Conservation (phyloP, 148 eudicot genomes). For the Nepenthes mirabilis region DNA sequence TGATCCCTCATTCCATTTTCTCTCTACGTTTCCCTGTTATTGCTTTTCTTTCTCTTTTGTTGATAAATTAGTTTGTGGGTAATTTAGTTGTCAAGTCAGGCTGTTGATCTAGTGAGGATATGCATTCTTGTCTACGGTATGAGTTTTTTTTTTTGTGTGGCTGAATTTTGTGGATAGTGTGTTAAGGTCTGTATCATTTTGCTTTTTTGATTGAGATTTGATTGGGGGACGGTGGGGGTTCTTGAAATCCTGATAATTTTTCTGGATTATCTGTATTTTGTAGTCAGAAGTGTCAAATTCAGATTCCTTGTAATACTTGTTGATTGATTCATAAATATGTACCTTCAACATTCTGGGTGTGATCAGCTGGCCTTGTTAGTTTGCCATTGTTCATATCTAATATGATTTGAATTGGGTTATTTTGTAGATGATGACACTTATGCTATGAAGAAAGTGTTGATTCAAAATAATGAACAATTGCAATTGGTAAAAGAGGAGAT, state of each 20-base stretch:
- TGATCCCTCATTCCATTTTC: neutral
- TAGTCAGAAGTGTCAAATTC: neutral
- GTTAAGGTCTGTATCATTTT: neutral
- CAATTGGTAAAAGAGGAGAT: conserved; percentile 95
- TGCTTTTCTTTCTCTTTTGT: neutral
- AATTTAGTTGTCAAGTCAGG: conserved; percentile 2
- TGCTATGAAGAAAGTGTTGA: conserved; percentile 97
- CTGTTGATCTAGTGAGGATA: neutral
- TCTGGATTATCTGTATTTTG: neutral
- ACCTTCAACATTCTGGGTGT: neutral
- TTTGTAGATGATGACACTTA: conserved; percentile 90
- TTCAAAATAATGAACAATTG: conserved; percentile 84
- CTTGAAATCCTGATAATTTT: neutral
- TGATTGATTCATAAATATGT: neutral
- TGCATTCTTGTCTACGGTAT: neutral
- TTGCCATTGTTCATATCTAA: neutral
- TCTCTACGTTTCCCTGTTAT: neutral
- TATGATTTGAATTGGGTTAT: conserved; percentile 12
- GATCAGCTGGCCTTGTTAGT: neutral
- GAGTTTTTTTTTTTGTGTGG: neutral
- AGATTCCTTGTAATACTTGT: neutral
- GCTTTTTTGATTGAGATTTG: neutral
- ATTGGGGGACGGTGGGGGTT: conserved; percentile 1
- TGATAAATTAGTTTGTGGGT: conserved; percentile 5
- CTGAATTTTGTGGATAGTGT: neutral